phyloP scores from a whole-genome alignment of 805 yeast genomes.

The Naumovozyma baii region DNA sequence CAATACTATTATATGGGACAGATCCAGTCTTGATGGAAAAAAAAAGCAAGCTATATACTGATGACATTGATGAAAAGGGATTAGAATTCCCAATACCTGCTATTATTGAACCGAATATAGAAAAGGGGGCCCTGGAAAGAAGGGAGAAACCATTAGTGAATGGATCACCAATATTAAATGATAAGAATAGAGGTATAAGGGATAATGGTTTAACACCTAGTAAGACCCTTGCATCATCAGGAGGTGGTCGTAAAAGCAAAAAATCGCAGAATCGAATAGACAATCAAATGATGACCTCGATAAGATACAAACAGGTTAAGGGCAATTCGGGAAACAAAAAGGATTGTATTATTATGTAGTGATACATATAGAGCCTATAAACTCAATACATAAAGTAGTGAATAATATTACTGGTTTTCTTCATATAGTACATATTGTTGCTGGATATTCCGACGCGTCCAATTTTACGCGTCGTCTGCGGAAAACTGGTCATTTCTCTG shows the following conservation, averaged over 20 bases:
- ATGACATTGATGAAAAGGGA: slow-evolving; percentile 3
- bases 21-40: slow-evolving; percentile 25
- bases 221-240: not conserved
- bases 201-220: not conserved
- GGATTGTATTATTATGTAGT: slow-evolving; percentile 6
- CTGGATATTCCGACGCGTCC: too few relatives aligned
- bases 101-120: slow-evolving; percentile 2
- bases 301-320: not conserved
- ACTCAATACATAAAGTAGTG: too few relatives aligned
- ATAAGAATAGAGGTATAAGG: not conserved
- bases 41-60: not conserved
- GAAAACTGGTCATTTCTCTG: too few relatives aligned
- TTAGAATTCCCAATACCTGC: slow-evolving; percentile 19
- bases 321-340: not conserved
- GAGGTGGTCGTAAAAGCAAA: too few relatives aligned
- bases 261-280: too few relatives aligned
- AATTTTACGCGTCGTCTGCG: too few relatives aligned
- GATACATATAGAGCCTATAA: not conserved
- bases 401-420: too few relatives aligned
- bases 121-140: not conserved
- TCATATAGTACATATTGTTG: too few relatives aligned
- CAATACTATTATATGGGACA: slow-evolving; percentile 43
- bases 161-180: not conserved
- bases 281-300: too few relatives aligned
- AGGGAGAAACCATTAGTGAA: not conserved